Evolutionary conservation across 1,284 basidiomycete genomes (phyloP).

Genomic region (Puccinia novopanici): DNA sequence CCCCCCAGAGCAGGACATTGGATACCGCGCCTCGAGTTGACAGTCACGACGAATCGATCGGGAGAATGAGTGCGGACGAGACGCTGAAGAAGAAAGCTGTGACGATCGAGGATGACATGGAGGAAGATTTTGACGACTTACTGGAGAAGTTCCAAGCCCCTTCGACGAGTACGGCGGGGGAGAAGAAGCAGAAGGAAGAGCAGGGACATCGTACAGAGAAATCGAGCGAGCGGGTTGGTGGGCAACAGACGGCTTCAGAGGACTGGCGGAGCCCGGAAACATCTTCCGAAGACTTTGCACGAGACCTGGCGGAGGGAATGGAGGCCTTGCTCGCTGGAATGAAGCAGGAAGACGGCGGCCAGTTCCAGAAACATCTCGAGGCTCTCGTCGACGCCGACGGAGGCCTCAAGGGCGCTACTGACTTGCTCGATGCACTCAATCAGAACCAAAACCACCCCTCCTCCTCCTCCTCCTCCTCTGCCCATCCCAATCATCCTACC

Average conservation of each 20-base stretch:
- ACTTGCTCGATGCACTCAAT: constrained; percentile 36
- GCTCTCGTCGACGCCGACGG: constrained; percentile 25
- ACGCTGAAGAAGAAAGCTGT: too few relatives aligned
- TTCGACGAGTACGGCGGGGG: background rate
- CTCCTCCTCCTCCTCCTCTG: too few relatives aligned
- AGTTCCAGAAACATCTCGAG: constrained; percentile 50
- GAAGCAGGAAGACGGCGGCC: constrained; percentile 48
- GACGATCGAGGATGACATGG: too few relatives aligned
- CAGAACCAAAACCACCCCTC: background rate
- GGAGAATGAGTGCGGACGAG: too few relatives aligned
- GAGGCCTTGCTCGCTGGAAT: constrained; percentile 49
- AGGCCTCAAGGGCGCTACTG: background rate
- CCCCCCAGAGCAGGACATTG: too few relatives aligned
- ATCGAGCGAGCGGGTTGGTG: background rate
- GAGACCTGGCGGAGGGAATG: constrained; percentile 49
- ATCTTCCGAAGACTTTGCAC: constrained; percentile 47
- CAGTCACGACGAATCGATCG: too few relatives aligned
- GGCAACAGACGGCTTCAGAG: background rate
- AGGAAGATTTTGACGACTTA: too few relatives aligned
- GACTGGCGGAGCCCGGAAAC: background rate
- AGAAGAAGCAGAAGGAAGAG: background rate
- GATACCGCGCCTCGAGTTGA: too few relatives aligned
- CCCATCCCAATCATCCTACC: background rate
- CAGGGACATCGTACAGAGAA: background rate
- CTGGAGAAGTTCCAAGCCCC: constrained; percentile 28